Conservation (phyloP, 495 filamentous ascomycete species). For the Penicillium chermesinum region DNA sequence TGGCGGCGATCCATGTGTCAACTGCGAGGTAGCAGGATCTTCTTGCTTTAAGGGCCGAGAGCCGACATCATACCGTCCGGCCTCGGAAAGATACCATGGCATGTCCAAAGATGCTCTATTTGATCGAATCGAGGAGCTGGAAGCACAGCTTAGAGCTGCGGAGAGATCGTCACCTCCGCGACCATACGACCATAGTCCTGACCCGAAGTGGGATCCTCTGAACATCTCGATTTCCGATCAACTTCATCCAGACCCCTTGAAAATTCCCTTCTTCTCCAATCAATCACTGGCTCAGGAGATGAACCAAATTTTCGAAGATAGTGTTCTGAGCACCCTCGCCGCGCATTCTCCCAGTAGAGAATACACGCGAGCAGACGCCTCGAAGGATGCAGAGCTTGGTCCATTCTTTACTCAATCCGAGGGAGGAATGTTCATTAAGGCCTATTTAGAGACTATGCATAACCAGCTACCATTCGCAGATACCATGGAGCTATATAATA, state of each 20-base stretch:
- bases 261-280: background rate
- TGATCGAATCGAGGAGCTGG: conserved; percentile 18
- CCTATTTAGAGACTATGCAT: conserved; percentile 34
- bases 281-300: background rate
- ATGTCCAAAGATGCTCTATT: conserved; percentile 23
- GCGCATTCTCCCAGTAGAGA: conserved; percentile 17
- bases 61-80: background rate
- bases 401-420: conserved; percentile 31
- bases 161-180: background rate
- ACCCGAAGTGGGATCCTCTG: conserved; percentile 4
- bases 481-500: conserved; percentile 27
- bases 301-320: conserved; percentile 27
- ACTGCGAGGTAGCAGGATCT: conserved; percentile 16
- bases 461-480: conserved; percentile 35
- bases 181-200: background rate
- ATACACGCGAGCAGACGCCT: too few relatives aligned
- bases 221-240: conserved; percentile 23
- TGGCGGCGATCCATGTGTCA: conserved; percentile 15
- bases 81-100: conserved; percentile 21
- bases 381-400: too few relatives aligned
- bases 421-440: conserved; percentile 27
- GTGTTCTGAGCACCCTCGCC: conserved; percentile 12
- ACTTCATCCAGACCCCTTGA: background rate
- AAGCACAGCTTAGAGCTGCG: conserved; percentile 13
- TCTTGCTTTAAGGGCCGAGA: conserved; percentile 14